phyloP scores from a whole-genome alignment of 1,284 basidiomycete genomes.

The Cryptococcus maquisensis region DNA sequence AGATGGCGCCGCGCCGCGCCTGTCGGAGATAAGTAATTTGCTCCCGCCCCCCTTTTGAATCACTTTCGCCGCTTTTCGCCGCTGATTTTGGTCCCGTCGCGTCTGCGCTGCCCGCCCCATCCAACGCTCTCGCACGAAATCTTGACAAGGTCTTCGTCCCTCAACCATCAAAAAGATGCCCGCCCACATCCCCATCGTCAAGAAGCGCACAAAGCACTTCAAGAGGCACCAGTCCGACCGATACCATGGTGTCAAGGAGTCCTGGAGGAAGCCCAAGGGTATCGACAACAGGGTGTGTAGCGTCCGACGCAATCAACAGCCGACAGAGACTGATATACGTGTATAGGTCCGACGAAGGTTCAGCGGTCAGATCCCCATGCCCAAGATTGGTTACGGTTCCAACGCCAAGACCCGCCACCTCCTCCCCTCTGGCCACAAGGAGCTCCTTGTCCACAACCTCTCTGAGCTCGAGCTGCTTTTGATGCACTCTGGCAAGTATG shows the following conservation, averaged over 20 bases:
- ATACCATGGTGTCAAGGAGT: conserved; percentile 89
- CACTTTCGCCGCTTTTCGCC: too few species aligned
- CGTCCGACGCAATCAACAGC: not conserved
- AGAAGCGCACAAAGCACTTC: conserved; percentile 94
- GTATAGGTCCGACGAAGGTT: conserved; percentile 70
- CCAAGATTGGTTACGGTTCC: conserved; percentile 64
- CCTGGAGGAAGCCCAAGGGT: conserved; percentile 97
- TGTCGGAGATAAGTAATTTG: too few species aligned
- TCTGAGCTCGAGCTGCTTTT: conserved; percentile 87
- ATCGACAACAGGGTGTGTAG: conserved; percentile 73
- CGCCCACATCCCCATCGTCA: conserved; percentile 83
- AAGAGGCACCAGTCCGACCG: conserved; percentile 98
- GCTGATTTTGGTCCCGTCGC: too few species aligned
- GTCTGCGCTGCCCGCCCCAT: too few species aligned
- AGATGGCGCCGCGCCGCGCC: too few species aligned
- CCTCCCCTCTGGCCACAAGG: conserved; percentile 89
- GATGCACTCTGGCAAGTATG: conserved; percentile 97
- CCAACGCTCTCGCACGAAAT: not conserved
- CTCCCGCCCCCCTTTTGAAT: too few species aligned
- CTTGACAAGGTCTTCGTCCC: not conserved
- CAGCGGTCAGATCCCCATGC: conserved; percentile 93
- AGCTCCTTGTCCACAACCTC: conserved; percentile 87
- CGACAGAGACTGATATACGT: not conserved
- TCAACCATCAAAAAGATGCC: conserved; percentile 56
- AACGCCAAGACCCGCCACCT: conserved; percentile 79